Percentiles rank a stretch among this genome's conserved stretches.
Conservation (phyloP, 306 rosid genomes). For the barrel medic (Medicago truncatula) region DNA sequence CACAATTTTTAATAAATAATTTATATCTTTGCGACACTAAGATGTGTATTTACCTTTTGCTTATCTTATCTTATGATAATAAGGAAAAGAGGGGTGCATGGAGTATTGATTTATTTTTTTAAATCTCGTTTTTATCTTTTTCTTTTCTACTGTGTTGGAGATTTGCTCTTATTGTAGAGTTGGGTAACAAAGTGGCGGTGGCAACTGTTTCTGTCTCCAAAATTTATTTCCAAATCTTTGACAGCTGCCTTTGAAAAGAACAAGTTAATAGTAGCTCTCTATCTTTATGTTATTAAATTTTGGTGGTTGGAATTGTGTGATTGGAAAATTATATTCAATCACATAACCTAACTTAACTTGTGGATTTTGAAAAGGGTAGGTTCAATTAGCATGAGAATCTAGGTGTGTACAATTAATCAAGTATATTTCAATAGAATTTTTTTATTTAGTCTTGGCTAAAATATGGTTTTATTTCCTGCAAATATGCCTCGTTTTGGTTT, state of each 20-base stretch:
- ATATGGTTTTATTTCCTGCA: too few species aligned
- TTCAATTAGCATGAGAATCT: neutral
- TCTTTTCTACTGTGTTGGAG: neutral
- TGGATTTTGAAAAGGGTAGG: constrained; percentile 15
- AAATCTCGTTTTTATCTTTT: neutral
- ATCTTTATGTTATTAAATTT: neutral
- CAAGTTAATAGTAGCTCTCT: neutral
- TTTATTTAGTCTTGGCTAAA: too few species aligned
- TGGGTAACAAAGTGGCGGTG: constrained; percentile 7
- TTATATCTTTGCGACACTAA: too few species aligned
- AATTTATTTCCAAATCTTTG: constrained; percentile 4
- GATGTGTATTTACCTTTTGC: too few species aligned
- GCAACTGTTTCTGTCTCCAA: neutral
- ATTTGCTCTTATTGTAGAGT: neutral
- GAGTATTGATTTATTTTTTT: neutral
- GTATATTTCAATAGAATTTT: too few species aligned
- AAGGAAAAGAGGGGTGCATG: too few species aligned
- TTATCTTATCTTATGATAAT: too few species aligned
- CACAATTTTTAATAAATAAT: too few species aligned
- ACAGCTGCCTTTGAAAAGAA: constrained; percentile 28
- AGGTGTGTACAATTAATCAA: neutral
- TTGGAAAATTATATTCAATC: neutral
- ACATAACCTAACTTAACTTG: constrained; percentile 15
- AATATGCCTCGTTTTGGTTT: too few species aligned
- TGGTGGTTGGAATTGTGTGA: constrained; percentile 26